phyloP scores from a whole-genome alignment of 2,329 filamentous ascomycete genomes.

The Claviceps cyperi region DNA sequence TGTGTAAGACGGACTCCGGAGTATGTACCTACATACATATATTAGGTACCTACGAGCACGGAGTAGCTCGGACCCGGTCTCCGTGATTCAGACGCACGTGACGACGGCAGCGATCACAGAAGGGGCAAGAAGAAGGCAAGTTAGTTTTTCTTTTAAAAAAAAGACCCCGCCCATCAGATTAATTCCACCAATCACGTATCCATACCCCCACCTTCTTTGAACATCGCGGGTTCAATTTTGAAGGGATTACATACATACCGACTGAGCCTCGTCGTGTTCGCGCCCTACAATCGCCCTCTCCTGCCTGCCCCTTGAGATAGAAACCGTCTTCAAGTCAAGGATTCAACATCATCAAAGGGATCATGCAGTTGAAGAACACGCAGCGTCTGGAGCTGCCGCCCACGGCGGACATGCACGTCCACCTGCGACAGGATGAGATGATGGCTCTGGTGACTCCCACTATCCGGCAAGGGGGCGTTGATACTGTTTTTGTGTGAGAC shows the following conservation, averaged over 20 bases:
- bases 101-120: neutral
- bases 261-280: neutral
- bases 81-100: neutral
- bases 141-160: too few species aligned
- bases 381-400: slow-evolving; percentile 37
- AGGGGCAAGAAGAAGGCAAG: too few species aligned
- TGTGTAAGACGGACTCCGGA: too few species aligned
- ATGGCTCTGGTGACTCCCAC: slow-evolving; percentile 41
- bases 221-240: neutral
- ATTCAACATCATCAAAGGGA: neutral
- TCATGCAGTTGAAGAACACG: slow-evolving; percentile 4
- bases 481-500: slow-evolving; percentile 38
- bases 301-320: too few species aligned
- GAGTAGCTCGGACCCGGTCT: too few species aligned
- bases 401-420: slow-evolving; percentile 55
- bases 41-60: too few species aligned
- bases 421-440: slow-evolving; percentile 53
- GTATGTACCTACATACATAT: too few species aligned
- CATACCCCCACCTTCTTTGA: too few species aligned
- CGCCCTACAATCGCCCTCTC: too few species aligned
- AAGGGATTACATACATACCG: neutral
- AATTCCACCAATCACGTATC: neutral
- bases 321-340: too few species aligned
- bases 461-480: slow-evolving; percentile 46
- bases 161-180: neutral